A percentile compares a stretch with the other conserved stretches of the same genome.
Evolutionary conservation across 768 basidiomycete species (phyloP).

Genomic region (Megacollybia marginata): DNA sequence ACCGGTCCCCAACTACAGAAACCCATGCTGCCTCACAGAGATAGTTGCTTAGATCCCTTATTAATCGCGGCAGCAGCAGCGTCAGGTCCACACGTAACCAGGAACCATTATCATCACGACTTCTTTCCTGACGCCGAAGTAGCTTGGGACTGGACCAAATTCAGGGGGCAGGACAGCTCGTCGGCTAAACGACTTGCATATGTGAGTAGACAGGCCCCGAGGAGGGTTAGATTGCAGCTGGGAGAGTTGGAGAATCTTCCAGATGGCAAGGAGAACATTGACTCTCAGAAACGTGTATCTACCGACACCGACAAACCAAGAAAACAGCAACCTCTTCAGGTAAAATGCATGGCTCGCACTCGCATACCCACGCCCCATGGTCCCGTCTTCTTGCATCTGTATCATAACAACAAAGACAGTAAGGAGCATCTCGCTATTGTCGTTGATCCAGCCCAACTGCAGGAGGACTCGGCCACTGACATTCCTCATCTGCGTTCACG

Average conservation of each 20-base stretch:
- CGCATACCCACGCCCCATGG: conserved; percentile 96
- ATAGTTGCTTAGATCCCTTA: conserved; percentile 72
- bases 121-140: conserved; percentile 58
- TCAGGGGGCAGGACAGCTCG: conserved; percentile 33
- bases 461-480: conserved; percentile 27
- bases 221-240: conserved; percentile 47
- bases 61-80: conserved; percentile 71
- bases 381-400: conserved; percentile 86
- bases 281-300: conserved; percentile 25
- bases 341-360: conserved; percentile 94
- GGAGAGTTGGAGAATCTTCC: conserved; percentile 32
- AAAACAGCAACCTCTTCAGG: conserved; percentile 32
- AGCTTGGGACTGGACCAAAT: conserved; percentile 54
- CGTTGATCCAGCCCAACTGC: conserved; percentile 82
- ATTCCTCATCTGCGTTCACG: conserved; percentile 70
- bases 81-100: conserved; percentile 70
- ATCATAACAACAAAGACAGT: conserved; percentile 85
- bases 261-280: conserved; percentile 27
- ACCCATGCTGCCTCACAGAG: conserved; percentile 45
- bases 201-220: conserved; percentile 70
- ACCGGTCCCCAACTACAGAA: conserved; percentile 44
- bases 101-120: conserved; percentile 83
- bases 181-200: conserved; percentile 44
- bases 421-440: conserved; percentile 98
- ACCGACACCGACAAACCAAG: conserved; percentile 12